These are phyloP conservation scores for Trifolium dubium DNA, from an alignment of 306 rosid species.

Conservation along the genomic window DNA sequence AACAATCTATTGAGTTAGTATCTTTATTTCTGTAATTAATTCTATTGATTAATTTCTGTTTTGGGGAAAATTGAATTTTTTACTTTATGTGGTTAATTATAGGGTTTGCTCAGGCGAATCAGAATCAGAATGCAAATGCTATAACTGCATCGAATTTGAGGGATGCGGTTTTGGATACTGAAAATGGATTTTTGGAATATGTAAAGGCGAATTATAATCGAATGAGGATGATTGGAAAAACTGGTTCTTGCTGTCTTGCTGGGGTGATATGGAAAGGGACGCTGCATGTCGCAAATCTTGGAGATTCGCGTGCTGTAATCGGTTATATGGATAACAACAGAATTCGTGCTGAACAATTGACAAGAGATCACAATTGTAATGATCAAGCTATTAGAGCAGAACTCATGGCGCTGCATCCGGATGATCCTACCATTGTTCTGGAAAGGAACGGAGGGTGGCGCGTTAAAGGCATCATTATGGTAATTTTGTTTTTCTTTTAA, in stretches of 20 bases:
- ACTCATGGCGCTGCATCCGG: conserved; percentile 65
- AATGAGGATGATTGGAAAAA: neutral
- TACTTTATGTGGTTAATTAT: neutral
- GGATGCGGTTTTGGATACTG: neutral
- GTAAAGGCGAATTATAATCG: neutral
- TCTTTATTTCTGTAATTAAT: no score
- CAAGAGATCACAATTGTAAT: conserved; percentile 76
- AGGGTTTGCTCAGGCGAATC: neutral
- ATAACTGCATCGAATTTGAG: neutral
- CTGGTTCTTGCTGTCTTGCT: neutral
- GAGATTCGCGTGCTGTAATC: conserved; percentile 87
- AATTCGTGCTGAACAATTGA: conserved; percentile 67
- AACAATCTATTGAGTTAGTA: conserved; percentile 35
- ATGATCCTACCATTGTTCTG: conserved; percentile 73
- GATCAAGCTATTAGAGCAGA: conserved; percentile 72
- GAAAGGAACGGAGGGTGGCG: conserved; percentile 84
- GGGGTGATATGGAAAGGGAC: neutral
- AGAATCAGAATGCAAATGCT: neutral
- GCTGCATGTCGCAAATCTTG: conserved; percentile 66
- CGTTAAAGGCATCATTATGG: conserved; percentile 92
- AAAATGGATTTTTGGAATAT: neutral
- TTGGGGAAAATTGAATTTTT: neutral
- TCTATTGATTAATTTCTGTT: no score
- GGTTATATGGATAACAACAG: conserved; percentile 61
- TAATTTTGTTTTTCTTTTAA: conserved; percentile 22